Evolutionary conservation across 179 eudicot genomes (phyloP), one percentile per base, ranked within the genome.

Genomic region (Silene vulgaris): DNA sequence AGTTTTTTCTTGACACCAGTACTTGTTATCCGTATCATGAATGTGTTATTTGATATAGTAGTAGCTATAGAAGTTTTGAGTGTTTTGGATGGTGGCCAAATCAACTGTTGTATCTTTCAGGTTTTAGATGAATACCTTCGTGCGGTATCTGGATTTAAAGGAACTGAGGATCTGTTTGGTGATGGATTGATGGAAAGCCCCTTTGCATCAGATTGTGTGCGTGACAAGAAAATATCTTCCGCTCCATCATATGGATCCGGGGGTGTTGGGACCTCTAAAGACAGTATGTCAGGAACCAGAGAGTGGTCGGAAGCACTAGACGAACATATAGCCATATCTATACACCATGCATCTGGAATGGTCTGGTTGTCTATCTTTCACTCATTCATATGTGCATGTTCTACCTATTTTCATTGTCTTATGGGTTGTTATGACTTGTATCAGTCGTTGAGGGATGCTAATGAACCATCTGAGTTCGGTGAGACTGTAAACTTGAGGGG

Each of bases 41-140:
- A 21, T 28, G 32, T 71, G 7, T 45, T 32, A 29, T 28, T 29
- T 11, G 50, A 60, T 61, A 16, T 59, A 40, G 32, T 50, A 45
- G 60, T 35, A 17, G 73, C 23, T 30, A 29, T 48, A 16, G 8
- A 54, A 71, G n/a, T 26, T 59, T 72, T 57, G 5, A 23, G 11
- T 3, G 20, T 28, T 16, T 7, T 72, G 37, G 14, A 5, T 52
- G 52, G 19, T 28, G 14, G n/a, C n/a, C 23, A 45, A 52, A 67
- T 35, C 12, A 59, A 43, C 48, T 11, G 14, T 61, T 37, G 12
- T 82, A 35, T 74, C 37, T 59, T 83, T 73, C 88, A 94, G 97
- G 93, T 87, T 69, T 75, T 90, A 82, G 99, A 95, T 90, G 99
- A 95, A 85, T 88, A 90, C 74, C 97, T 95, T 77, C 97, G 99